Evolutionary conservation across 495 filamentous ascomycete species (phyloP), one percentile per base, ranked within the genome.

Genomic region (Podospora pseudopauciseta): DNA sequence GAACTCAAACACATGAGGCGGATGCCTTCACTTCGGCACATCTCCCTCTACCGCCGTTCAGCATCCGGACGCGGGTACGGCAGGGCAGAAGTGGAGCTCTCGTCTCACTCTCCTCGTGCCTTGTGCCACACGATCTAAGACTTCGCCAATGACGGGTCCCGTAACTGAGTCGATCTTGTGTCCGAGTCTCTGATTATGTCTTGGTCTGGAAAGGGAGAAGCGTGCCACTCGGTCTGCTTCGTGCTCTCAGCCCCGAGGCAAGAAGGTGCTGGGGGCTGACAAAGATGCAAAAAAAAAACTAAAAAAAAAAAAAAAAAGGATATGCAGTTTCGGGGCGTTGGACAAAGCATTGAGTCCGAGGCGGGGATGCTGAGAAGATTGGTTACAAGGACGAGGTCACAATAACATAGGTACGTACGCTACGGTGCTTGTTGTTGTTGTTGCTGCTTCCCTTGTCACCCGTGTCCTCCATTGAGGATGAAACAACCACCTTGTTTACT

Each of bases 71-170:
- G 18, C 19, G 55, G 55, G 23, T 26, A 58, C 55, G 55, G 55
- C 55, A 58, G 55, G 23, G n/a, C n/a, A 26, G 55, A 58, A 26
- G n/a, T 58, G 23, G n/a, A 58, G n/a, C 55, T 7, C 23, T 58
- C 55, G 55, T 58, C 55, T 26, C 55, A 58, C 55, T 20, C 6
- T 20, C 55, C 55, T 58, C 55, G 55, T 58, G 55, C 55, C 55
- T 26, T 26, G 55, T 58, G 23, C 55, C 55, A 58, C 55, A n/a
- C 55, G 55, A 58, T 58, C 55, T 58, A 58, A 58, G 55, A 58
- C 55, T 23, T 58, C 23, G 55, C 55, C 55, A 58, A 26, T 58
- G 55, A 26, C 55, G n/a, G n/a, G 55, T 58, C 23, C n/a, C 55
- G n/a, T 58, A 20, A 58, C 4, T 58, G 55, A 58, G 55, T 58